Base-by-base conservation (phyloP, 768 basidiomycete genomes). In the Rubroboletus pulcherrimus region DNA sequence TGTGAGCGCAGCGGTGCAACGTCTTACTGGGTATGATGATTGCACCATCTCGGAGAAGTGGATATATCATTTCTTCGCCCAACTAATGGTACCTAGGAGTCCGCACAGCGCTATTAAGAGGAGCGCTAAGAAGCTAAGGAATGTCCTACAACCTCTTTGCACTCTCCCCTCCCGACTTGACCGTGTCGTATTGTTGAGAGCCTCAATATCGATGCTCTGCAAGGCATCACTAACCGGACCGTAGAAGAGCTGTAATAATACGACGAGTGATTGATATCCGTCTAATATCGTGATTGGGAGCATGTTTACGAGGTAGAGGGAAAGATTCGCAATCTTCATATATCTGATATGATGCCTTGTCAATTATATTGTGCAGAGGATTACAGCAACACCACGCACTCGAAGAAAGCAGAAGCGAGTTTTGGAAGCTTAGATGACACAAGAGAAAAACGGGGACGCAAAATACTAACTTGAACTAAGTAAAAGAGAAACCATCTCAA, bases 251-350 rank as follows among this genome's bases (percentile, higher is more conserved):
- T 74, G 69, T 12, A 72, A 52, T 37, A 72, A 52, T 29, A 59
- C 63, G 9, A 63, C 66, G 9, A 91, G 74, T 19, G 88, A 72
- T 59, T 85, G 80, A 8, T 77, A 71, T 29, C 93, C 93, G 57
- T 95, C 93, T 19, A 94, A 75, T 46, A 75, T 73, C 3, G 81
- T 80, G 34, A 93, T 66, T 0, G 93, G 91, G 24, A 94, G 76
- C 29, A 91, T 79, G 67, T 95, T 95, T 74, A 94, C 85, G 54
- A 93, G 71, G 68, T 82, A 93, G 2, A 95, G 75, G 3, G 91
- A 93, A 33, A 93, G 69, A n/a, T 85, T 83, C 2, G 89, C 78
- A 64, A 82, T 81, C 34, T 74, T 71, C 56, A 85, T 69, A 56
- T 89, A 89, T 57, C 89, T 88, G 60, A 52, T 11, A 31, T n/a